Percentiles rank a stretch among this genome's conserved stretches.
These are phyloP conservation scores for Xylariaceae sp. DNA, from an alignment of 2,329 filamentous ascomycete genomes.

Conservation along the genomic window DNA sequence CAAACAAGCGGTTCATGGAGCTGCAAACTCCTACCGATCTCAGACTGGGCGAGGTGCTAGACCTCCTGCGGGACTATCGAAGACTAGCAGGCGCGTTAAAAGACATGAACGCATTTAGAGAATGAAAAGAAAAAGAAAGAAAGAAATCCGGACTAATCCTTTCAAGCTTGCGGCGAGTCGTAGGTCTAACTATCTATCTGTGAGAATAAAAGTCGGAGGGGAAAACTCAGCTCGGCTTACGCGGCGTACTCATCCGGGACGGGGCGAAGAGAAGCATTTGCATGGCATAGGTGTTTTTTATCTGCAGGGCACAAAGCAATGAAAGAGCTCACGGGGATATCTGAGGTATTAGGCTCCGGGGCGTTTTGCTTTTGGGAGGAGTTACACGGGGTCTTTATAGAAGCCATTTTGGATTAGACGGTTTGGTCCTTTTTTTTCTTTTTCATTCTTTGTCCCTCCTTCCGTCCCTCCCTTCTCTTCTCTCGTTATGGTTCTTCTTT, in stretches of 20 bases:
- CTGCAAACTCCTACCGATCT: slow-evolving; percentile 66
- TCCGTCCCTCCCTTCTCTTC: too few species aligned
- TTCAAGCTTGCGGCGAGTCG: not conserved
- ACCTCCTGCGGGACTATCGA: slow-evolving; percentile 70
- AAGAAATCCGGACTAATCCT: not conserved
- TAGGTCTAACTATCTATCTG: not conserved
- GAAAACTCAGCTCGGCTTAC: not conserved
- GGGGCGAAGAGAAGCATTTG: not conserved
- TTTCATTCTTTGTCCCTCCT: not conserved
- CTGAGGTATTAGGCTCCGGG: not conserved
- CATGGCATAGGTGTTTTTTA: slow-evolving; percentile 23
- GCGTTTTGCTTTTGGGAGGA: not conserved
- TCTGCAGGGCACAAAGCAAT: not conserved
- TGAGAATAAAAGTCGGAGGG: not conserved
- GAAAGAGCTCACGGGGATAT: too few species aligned
- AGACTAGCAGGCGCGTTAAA: slow-evolving; percentile 63
- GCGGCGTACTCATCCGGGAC: not conserved
- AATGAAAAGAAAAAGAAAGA: slow-evolving; percentile 18
- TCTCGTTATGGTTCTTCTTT: not conserved
- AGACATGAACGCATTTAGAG: slow-evolving; percentile 57
- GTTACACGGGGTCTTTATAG: not conserved
- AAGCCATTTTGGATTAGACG: not conserved
- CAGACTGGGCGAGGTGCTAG: slow-evolving; percentile 66
- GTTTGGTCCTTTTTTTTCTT: not conserved
- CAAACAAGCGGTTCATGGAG: slow-evolving; percentile 70